phyloP scores from a whole-genome alignment of 139 green algal genomes.

The Micractinium conductrix region DNA sequence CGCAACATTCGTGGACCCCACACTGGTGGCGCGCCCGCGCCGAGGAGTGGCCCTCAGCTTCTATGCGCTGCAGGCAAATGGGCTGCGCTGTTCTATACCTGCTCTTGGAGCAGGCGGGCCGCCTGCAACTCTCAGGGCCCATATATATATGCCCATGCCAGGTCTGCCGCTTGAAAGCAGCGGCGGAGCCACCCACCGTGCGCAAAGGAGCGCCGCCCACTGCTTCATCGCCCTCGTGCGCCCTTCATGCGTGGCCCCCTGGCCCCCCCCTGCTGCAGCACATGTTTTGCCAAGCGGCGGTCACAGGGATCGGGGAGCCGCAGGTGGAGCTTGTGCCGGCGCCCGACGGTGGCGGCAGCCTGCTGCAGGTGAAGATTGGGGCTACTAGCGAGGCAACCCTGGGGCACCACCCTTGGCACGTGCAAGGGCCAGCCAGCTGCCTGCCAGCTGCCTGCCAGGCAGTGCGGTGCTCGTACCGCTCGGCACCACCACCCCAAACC shows the following conservation, averaged over 20 bases:
- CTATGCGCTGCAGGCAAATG: too few relatives aligned
- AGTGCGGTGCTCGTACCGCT: too few relatives aligned
- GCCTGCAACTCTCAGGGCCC: too few relatives aligned
- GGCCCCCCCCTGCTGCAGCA: slow-evolving; percentile 17
- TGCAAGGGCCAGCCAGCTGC: background rate
- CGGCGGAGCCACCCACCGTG: too few relatives aligned
- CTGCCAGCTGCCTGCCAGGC: too few relatives aligned
- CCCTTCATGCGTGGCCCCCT: too few relatives aligned
- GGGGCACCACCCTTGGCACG: background rate
- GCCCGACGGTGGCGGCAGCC: background rate
- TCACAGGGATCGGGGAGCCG: background rate
- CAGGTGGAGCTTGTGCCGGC: slow-evolving; percentile 8
- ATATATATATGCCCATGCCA: too few relatives aligned
- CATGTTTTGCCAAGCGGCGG: slow-evolving; percentile 5
- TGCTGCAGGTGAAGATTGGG: slow-evolving; percentile 9
- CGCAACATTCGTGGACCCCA: slow-evolving; percentile 16
- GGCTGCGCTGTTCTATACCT: too few relatives aligned
- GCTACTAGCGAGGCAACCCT: background rate
- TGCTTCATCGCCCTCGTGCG: too few relatives aligned
- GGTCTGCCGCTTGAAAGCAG: too few relatives aligned
- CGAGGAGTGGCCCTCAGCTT: slow-evolving; percentile 19
- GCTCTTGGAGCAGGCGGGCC: too few relatives aligned
- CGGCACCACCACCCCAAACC: background rate
- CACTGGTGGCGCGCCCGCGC: slow-evolving; percentile 2
- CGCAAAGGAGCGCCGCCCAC: too few relatives aligned